phyloP scores from a whole-genome alignment of 1,284 basidiomycete species.

The Moesziomyces globuligerus region DNA sequence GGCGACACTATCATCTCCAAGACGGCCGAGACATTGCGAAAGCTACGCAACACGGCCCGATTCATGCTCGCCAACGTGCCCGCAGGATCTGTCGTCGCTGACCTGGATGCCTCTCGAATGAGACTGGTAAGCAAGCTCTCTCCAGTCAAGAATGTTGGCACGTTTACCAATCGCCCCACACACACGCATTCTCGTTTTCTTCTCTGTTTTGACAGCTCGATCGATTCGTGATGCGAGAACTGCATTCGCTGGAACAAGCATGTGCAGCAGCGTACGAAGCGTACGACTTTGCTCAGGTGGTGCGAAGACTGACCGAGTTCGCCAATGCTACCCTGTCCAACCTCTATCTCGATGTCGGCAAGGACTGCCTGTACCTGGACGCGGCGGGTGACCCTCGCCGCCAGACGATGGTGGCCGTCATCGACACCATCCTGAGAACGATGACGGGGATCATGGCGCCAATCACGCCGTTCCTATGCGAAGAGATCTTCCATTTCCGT shows the following conservation, averaged over 20 bases:
- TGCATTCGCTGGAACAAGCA: slow-evolving; percentile 77
- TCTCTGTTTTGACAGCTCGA: slow-evolving; percentile 25
- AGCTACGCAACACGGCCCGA: slow-evolving; percentile 87
- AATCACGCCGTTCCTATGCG: slow-evolving; percentile 88
- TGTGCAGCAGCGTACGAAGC: slow-evolving; percentile 77
- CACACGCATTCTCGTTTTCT: too few relatives aligned
- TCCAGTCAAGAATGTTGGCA: not conserved
- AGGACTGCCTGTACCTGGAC: slow-evolving; percentile 89
- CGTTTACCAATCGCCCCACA: too few relatives aligned
- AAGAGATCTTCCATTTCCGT: slow-evolving; percentile 79
- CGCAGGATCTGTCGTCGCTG: slow-evolving; percentile 1
- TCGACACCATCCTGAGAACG: slow-evolving; percentile 78
- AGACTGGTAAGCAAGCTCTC: slow-evolving; percentile 22
- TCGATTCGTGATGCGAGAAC: slow-evolving; percentile 84
- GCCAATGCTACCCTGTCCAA: slow-evolving; percentile 71
- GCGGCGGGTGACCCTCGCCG: slow-evolving; percentile 72
- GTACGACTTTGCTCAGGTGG: slow-evolving; percentile 82
- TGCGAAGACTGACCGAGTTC: slow-evolving; percentile 69
- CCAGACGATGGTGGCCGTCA: slow-evolving; percentile 76
- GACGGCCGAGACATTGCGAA: slow-evolving; percentile 81
- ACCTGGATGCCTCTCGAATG: slow-evolving; percentile 31
- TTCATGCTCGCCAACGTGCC: slow-evolving; percentile 83
- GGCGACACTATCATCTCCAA: slow-evolving; percentile 82
- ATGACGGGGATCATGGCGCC: slow-evolving; percentile 83
- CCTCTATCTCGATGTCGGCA: slow-evolving; percentile 87